These are phyloP conservation scores for Hyphodiscus hymeniophilus DNA, from an alignment of 495 filamentous ascomycete species.

Conservation along the genomic window DNA sequence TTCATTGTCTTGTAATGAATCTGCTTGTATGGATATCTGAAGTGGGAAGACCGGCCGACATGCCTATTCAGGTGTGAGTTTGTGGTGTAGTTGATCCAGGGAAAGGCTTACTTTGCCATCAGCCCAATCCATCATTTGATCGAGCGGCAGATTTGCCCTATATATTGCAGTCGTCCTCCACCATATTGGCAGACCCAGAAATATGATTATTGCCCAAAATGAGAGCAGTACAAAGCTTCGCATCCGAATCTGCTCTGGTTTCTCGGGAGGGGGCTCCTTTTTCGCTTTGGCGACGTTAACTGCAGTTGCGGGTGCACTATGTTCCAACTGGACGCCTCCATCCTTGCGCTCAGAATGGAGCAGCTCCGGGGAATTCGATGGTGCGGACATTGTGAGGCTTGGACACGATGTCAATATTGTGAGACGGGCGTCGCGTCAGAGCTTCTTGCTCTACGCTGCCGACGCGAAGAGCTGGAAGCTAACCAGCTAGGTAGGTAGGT, in stretches of 20 bases:
- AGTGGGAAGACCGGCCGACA: conserved; percentile 86
- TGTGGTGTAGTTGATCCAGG: background rate
- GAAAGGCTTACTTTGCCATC: conserved; percentile 68
- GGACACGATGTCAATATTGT: conserved; percentile 1
- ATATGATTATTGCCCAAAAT: conserved; percentile 83
- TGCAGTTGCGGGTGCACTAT: conserved; percentile 16
- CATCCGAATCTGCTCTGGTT: conserved; percentile 53
- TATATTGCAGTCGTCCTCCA: conserved; percentile 94
- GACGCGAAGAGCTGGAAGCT: background rate
- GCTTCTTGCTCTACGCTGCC: background rate
- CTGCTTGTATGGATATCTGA: conserved; percentile 66
- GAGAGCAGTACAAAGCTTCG: conserved; percentile 72
- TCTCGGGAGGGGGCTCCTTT: conserved; percentile 66
- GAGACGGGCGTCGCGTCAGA: too few relatives aligned
- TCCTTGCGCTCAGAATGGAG: conserved; percentile 1
- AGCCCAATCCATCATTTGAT: conserved; percentile 87
- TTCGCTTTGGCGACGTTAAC: conserved; percentile 15
- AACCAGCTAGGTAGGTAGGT: too few relatives aligned
- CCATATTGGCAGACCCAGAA: conserved; percentile 90
- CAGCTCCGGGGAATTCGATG: conserved; percentile 4
- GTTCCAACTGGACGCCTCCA: background rate
- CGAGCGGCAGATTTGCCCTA: conserved; percentile 73
- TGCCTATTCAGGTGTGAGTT: conserved; percentile 41
- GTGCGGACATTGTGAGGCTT: conserved; percentile 8
- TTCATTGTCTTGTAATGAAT: conserved; percentile 55